Base-by-base conservation (phyloP, 2,329 filamentous ascomycete species). In the Fusarium pseudocircinatum region DNA sequence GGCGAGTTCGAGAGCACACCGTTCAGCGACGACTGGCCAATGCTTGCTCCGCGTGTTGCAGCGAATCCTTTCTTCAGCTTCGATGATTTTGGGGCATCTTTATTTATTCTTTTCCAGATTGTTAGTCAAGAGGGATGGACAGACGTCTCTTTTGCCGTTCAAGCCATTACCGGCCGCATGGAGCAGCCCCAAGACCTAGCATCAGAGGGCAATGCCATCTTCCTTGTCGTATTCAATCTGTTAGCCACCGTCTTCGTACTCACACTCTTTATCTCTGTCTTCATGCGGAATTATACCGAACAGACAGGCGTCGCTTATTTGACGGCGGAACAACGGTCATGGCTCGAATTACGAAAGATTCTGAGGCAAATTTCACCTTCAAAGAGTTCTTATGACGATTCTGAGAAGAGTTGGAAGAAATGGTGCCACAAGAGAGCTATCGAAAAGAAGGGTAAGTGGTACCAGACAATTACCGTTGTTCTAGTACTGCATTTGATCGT, bases 281-380 rank as follows among this genome's bases (percentile, higher is more conserved):
- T 99, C 82, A 99, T 99, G 96, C 94, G 96, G 69, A 99, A 98
- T 81, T 99, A 99, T 83, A 99, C 96, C 1, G 96, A 99, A 83
- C 95, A 98, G 83, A 99, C 96, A 1, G 96, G 96, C 4, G 96
- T 99, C 47, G 96, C 96, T 6, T 99, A 96, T 81, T 85, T 99
- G 77, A 99, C 96, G 2, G 93, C 95, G 1, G 96, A 99, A 78
- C 96, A 99, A 81, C 92, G 96, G 76, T 97, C 96, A 0, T 99
- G 96, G 96, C 89, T 99, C 20, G 96, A 99, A 81, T 83, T 99
- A 75, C 90, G 96, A 64, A 99, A 99, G 83, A 86, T 98, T 30
- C 85, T 99, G 43, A 90, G 94, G 58, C 96, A 98, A 80, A 95
- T 99, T 16, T 96, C 95, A 7, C 96, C 96, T 8, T 98, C 96